phyloP scores from a whole-genome alignment of 495 filamentous ascomycete genomes.

The Aspergillus sclerotiicarbonarius region DNA sequence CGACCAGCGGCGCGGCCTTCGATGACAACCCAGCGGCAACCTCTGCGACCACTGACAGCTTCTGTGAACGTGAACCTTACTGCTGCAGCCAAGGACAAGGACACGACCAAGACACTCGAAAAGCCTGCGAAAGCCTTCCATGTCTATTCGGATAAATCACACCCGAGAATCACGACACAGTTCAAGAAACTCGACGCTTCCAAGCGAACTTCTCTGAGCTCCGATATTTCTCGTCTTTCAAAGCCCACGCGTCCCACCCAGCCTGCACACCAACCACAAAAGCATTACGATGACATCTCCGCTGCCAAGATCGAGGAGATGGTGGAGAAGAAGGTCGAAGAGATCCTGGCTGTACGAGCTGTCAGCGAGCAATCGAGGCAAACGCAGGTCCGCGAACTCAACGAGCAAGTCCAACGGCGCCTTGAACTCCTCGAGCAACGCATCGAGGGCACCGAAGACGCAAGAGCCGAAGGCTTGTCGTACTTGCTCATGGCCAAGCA shows the following conservation, averaged over 20 bases:
- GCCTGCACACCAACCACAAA: slow-evolving; percentile 27
- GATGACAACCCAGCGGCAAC: slow-evolving; percentile 61
- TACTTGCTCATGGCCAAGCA: slow-evolving; percentile 89
- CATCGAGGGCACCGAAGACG: slow-evolving; percentile 73
- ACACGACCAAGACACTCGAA: slow-evolving; percentile 53
- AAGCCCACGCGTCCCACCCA: slow-evolving; percentile 29
- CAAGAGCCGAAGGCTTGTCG: slow-evolving; percentile 74
- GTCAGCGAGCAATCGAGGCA: slow-evolving; percentile 47
- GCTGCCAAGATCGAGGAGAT: slow-evolving; percentile 84
- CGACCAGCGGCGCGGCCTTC: slow-evolving; percentile 46
- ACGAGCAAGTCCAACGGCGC: slow-evolving; percentile 73
- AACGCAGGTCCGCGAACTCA: slow-evolving; percentile 57
- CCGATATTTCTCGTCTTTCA: slow-evolving; percentile 29
- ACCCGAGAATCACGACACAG: slow-evolving; percentile 39
- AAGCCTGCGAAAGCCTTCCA: slow-evolving; percentile 79
- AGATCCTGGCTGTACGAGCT: slow-evolving; percentile 73
- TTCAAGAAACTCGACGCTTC: slow-evolving; percentile 39
- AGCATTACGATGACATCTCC: slow-evolving; percentile 50
- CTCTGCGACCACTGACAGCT: slow-evolving; percentile 66
- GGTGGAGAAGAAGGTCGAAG: slow-evolving; percentile 85
- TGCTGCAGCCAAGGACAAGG: slow-evolving; percentile 39
- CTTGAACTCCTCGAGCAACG: slow-evolving; percentile 82
- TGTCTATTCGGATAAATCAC: slow-evolving; percentile 73
- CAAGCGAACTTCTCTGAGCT: slow-evolving; percentile 42
- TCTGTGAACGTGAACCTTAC: slow-evolving; percentile 59